These are phyloP conservation scores for Climacium dendroides DNA, from an alignment of 225 moss, liverwort and hornwort genomes.

Conservation along the genomic window DNA sequence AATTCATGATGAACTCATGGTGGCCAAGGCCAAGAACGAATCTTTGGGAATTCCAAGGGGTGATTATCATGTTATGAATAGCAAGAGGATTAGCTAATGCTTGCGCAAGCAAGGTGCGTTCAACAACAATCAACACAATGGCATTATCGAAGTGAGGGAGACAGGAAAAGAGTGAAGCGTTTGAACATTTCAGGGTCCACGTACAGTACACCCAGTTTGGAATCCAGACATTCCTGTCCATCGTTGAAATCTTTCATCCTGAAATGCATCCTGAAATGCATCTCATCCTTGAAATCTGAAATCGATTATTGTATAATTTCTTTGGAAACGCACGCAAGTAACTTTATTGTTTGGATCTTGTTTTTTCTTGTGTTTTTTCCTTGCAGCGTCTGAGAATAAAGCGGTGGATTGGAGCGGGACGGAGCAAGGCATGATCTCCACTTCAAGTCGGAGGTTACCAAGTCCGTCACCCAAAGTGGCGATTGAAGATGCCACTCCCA, in stretches of 20 bases:
- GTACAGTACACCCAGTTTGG: background rate
- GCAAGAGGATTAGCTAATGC: background rate
- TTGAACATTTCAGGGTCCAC: background rate
- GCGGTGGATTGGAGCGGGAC: constrained; percentile 13
- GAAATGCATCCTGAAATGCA: background rate
- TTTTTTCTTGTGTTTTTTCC: no score
- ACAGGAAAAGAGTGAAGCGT: no score
- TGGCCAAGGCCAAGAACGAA: background rate
- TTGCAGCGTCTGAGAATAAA: background rate
- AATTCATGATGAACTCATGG: background rate
- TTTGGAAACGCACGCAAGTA: background rate
- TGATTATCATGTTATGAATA: background rate
- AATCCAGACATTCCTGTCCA: background rate
- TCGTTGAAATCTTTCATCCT: background rate
- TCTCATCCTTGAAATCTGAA: background rate
- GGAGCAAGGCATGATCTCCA: background rate
- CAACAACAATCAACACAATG: no score
- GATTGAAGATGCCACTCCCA: background rate
- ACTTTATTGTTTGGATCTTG: background rate
- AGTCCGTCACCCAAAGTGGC: background rate
- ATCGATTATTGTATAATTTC: background rate
- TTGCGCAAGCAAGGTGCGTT: no score
- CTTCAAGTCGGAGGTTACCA: background rate
- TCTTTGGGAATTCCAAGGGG: background rate
- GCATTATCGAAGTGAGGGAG: no score